A percentile compares a stretch with the other conserved stretches of the same genome.
Evolutionary conservation across 257 asterid genomes (phyloP).

Genomic region (Handroanthus guayacan): DNA sequence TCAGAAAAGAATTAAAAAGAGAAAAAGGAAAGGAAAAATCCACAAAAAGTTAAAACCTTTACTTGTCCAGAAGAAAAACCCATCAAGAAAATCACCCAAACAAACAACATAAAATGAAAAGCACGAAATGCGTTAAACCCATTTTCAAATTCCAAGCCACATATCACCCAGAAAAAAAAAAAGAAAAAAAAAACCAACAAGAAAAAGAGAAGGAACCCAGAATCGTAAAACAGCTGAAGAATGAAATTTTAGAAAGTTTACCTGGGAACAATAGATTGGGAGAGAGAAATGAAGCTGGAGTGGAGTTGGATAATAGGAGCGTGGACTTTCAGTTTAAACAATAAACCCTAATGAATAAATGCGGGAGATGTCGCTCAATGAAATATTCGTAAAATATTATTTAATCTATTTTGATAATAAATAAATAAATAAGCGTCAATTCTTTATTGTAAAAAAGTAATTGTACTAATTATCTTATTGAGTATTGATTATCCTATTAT

Average conservation of each 20-base stretch:
- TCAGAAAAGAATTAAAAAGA: background rate
- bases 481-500: too few species aligned
- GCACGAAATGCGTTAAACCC: conserved; percentile 19
- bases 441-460: background rate
- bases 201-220: background rate
- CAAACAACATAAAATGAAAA: background rate
- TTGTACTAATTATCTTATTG: too few species aligned
- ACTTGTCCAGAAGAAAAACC: background rate
- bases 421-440: background rate
- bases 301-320: conserved; percentile 2
- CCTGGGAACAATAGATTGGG: conserved; percentile 28
- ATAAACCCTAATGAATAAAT: conserved; percentile 41
- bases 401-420: background rate
- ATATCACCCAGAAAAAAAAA: background rate
- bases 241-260: conserved; percentile 14
- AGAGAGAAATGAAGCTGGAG: conserved; percentile 31
- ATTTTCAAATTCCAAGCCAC: conserved; percentile 3
- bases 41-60: background rate
- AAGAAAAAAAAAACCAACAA: background rate
- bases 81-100: conserved; percentile 13
- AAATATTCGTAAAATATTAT: background rate
- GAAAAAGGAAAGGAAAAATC: background rate
- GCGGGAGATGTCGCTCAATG: background rate
- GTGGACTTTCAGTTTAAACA: conserved; percentile 12
- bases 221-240: background rate